Percentiles rank a stretch among this genome's conserved stretches.
Evolutionary conservation across 2,329 filamentous ascomycete genomes (phyloP).

Genomic region (Gremmenia infestans): DNA sequence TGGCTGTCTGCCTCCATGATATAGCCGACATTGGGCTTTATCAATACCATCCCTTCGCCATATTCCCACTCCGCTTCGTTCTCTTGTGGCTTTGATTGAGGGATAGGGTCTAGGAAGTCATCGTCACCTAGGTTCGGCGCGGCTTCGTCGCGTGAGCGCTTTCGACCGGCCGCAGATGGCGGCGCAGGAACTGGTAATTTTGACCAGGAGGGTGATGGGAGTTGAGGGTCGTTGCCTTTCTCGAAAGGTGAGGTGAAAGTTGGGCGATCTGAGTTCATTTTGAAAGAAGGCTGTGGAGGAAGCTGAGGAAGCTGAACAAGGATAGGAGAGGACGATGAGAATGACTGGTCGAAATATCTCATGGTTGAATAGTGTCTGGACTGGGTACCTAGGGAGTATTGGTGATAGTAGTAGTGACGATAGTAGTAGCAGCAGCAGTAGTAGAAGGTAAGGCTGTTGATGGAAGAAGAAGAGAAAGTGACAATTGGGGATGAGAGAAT

Average conservation of each 20-base stretch:
- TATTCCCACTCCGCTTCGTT: slow-evolving; percentile 63
- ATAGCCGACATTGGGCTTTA: slow-evolving; percentile 57
- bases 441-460: too few species aligned
- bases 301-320: slow-evolving; percentile 26
- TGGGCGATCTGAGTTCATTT: slow-evolving; percentile 20
- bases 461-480: too few species aligned
- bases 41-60: slow-evolving; percentile 67
- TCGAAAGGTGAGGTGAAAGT: slow-evolving; percentile 25
- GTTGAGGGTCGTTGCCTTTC: slow-evolving; percentile 17
- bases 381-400: slow-evolving; percentile 3
- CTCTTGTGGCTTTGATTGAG: slow-evolving; percentile 38
- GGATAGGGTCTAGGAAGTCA: slow-evolving; percentile 38
- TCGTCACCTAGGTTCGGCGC: slow-evolving; percentile 56
- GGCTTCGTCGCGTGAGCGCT: slow-evolving; percentile 73
- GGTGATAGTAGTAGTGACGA: neutral
- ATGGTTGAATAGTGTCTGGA: slow-evolving; percentile 13
- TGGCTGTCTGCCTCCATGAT: slow-evolving; percentile 59
- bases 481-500: too few species aligned
- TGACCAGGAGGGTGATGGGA: slow-evolving; percentile 23
- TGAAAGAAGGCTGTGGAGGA: slow-evolving; percentile 25
- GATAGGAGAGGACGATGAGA: slow-evolving; percentile 25
- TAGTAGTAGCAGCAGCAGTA: too few species aligned
- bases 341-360: slow-evolving; percentile 27
- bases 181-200: slow-evolving; percentile 12
- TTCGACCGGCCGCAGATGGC: slow-evolving; percentile 54